A percentile compares a stretch with the other conserved stretches of the same genome.
Evolutionary conservation across 2,329 filamentous ascomycete species (phyloP).

Genomic region (Fusarium poae): DNA sequence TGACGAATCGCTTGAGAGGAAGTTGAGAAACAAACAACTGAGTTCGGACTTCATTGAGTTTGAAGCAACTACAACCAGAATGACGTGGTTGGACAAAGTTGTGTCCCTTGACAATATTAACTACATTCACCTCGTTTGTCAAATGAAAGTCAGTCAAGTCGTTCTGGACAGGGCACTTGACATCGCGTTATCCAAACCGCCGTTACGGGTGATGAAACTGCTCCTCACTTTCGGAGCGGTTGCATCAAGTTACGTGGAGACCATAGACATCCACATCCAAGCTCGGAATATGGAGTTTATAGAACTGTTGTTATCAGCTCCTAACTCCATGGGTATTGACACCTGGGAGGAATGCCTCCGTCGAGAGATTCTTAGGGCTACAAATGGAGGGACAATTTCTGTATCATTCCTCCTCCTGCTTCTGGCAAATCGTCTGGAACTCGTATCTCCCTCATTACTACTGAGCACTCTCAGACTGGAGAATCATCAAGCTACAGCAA

Average conservation of each 20-base stretch:
- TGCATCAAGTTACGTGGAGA: background rate
- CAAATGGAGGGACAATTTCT: background rate
- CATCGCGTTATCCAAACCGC: slow-evolving; percentile 12
- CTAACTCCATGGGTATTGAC: background rate
- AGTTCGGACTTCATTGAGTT: background rate
- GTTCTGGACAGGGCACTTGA: slow-evolving; percentile 16
- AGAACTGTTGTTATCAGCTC: slow-evolving; percentile 13
- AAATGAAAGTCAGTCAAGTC: slow-evolving; percentile 3
- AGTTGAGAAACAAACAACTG: slow-evolving; percentile 20
- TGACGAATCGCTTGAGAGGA: slow-evolving; percentile 25
- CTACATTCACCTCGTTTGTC: slow-evolving; percentile 28
- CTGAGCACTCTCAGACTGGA: background rate
- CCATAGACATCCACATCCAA: background rate
- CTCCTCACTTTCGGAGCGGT: slow-evolving; percentile 26
- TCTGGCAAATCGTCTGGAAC: background rate
- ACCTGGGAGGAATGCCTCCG: slow-evolving; percentile 12
- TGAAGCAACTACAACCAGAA: background rate
- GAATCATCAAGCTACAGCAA: slow-evolving; percentile 2
- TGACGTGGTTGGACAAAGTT: slow-evolving; percentile 19
- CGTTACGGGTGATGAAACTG: background rate
- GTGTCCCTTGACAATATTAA: slow-evolving; percentile 4
- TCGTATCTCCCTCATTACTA: background rate
- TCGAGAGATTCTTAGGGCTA: background rate
- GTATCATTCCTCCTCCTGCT: background rate
- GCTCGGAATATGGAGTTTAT: background rate